Evolutionary conservation across 2,329 filamentous ascomycete genomes (phyloP).

Genomic region (Pseudocercospora fijiensis): DNA sequence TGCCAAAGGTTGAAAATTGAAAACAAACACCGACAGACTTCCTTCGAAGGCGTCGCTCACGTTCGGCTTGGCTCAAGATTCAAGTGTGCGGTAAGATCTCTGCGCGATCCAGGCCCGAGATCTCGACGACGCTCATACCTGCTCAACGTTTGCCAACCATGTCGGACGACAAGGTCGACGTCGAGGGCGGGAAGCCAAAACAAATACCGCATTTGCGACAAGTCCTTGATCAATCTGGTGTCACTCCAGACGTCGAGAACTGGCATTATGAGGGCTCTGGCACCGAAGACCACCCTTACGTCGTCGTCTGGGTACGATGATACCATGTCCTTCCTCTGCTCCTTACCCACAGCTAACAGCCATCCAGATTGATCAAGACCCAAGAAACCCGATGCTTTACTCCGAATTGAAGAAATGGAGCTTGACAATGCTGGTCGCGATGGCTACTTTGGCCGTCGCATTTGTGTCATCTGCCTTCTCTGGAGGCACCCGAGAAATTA

Average conservation of each 20-base stretch:
- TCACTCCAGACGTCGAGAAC: constrained; percentile 39
- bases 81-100: not conserved
- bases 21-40: not conserved
- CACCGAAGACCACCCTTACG: constrained; percentile 65
- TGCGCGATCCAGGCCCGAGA: not conserved
- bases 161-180: constrained; percentile 32
- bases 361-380: constrained; percentile 57
- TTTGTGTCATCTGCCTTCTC: constrained; percentile 69
- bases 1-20: not conserved
- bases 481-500: constrained; percentile 56
- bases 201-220: constrained; percentile 35
- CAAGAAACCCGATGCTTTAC: constrained; percentile 65
- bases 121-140: not conserved
- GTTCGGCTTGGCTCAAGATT: not conserved
- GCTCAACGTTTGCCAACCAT: constrained; percentile 13
- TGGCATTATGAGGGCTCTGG: constrained; percentile 47
- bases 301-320: constrained; percentile 56
- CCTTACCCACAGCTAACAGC: not conserved
- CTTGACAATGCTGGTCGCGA: constrained; percentile 62
- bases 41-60: not conserved
- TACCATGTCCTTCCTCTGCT: not conserved
- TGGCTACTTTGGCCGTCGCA: constrained; percentile 66
- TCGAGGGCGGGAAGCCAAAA: constrained; percentile 33
- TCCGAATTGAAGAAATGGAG: constrained; percentile 61
- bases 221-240: constrained; percentile 37